phyloP scores from a whole-genome alignment of 139 green algal genomes.

The Chlamydomonas applanata region DNA sequence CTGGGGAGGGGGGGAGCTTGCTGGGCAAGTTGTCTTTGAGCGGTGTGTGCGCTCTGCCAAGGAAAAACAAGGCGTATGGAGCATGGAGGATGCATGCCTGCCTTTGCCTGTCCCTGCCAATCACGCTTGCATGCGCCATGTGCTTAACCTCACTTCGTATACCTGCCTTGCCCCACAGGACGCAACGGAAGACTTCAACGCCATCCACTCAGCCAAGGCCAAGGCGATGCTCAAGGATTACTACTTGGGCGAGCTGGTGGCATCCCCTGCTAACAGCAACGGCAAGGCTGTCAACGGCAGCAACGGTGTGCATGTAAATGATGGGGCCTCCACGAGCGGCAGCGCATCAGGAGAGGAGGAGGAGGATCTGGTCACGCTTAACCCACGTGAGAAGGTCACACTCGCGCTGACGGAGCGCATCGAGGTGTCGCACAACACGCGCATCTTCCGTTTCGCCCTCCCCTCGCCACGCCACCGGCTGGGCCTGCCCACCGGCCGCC shows the following conservation, averaged over 20 bases:
- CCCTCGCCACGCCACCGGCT: constrained; percentile 81
- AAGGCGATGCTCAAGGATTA: constrained; percentile 83
- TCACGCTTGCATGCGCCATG: no score
- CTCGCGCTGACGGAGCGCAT: constrained; percentile 81
- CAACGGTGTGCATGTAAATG: background rate
- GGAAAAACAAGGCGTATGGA: no score
- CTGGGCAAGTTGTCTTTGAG: no score
- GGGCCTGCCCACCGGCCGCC: constrained; percentile 89
- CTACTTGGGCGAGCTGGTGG: constrained; percentile 74
- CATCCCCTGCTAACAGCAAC: constrained; percentile 7
- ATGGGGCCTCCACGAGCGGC: background rate
- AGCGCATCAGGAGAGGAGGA: no score
- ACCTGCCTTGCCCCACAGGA: constrained; percentile 33
- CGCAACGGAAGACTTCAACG: constrained; percentile 87
- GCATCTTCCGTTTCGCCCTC: constrained; percentile 92
- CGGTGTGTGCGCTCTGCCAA: no score
- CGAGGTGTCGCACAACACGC: constrained; percentile 75
- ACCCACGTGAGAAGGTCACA: constrained; percentile 75
- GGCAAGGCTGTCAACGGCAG: background rate
- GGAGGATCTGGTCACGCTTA: constrained; percentile 47
- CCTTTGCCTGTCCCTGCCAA: no score
- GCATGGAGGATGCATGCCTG: no score
- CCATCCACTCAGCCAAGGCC: constrained; percentile 84
- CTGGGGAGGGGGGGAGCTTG: no score
- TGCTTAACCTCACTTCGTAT: no score